These are phyloP conservation scores for Cladosporium velox DNA, from an alignment of 2,329 filamentous ascomycete species.

Conservation along the genomic window DNA sequence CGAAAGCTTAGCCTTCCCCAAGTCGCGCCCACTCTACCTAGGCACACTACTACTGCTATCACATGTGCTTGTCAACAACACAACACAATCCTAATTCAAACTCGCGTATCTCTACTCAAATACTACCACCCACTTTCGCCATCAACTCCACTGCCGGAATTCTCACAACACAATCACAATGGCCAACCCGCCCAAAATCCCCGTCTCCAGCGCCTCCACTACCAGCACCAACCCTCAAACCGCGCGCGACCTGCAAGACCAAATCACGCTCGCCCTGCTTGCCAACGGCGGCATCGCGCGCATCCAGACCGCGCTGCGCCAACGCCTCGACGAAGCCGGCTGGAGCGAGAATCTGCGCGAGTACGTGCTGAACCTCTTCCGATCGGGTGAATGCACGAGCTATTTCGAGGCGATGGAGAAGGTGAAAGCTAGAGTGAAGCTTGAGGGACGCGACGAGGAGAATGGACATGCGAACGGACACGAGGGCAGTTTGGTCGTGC, in stretches of 20 bases:
- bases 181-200: constrained; percentile 31
- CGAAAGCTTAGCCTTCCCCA: not conserved
- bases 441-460: constrained; percentile 25
- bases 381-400: constrained; percentile 58
- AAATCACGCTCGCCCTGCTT: constrained; percentile 50
- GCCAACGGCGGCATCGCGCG: constrained; percentile 53
- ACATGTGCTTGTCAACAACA: not conserved
- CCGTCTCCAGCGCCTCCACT: constrained; percentile 47
- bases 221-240: constrained; percentile 32
- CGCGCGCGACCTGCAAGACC: constrained; percentile 39
- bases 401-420: constrained; percentile 58
- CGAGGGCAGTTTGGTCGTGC: constrained; percentile 35
- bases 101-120: not conserved
- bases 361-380: constrained; percentile 58
- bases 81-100: not conserved
- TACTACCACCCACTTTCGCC: not conserved
- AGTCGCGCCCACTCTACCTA: not conserved
- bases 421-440: constrained; percentile 45
- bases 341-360: constrained; percentile 60
- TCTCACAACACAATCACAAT: constrained; percentile 3
- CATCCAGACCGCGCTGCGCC: constrained; percentile 57
- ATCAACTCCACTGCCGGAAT: too few species aligned
- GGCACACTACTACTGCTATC: not conserved
- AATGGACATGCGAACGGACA: constrained; percentile 31
- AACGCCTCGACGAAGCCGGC: constrained; percentile 58